These are phyloP conservation scores for Tuber microsphaerosporum DNA, from an alignment of 495 filamentous ascomycete genomes.

Conservation along the genomic window DNA sequence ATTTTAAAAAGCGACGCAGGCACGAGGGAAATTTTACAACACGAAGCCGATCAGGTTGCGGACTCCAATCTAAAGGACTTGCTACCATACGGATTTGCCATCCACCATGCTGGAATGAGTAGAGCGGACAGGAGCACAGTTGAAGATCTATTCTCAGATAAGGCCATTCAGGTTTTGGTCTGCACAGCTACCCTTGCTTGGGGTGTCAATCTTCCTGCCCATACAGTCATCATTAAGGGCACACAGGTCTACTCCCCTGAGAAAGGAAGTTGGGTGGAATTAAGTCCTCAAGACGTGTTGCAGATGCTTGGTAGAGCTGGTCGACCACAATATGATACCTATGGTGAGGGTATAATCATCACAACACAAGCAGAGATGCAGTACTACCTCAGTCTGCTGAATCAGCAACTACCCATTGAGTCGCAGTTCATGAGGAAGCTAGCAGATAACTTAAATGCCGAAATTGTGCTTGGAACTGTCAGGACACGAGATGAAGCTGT, in stretches of 20 bases:
- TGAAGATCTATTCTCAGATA: slow-evolving; percentile 86
- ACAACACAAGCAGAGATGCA: slow-evolving; percentile 90
- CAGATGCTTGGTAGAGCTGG: slow-evolving; percentile 98
- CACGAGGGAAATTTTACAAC: slow-evolving; percentile 75
- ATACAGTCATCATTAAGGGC: slow-evolving; percentile 95
- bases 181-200: slow-evolving; percentile 94
- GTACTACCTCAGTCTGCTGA: slow-evolving; percentile 92
- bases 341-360: slow-evolving; percentile 97
- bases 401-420: slow-evolving; percentile 95
- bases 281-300: slow-evolving; percentile 94
- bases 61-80: slow-evolving; percentile 91
- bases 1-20: slow-evolving; percentile 90
- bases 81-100: slow-evolving; percentile 91
- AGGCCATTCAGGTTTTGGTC: slow-evolving; percentile 86
- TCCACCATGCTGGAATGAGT: slow-evolving; percentile 96
- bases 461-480: slow-evolving; percentile 93
- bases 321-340: slow-evolving; percentile 93
- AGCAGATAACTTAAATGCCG: slow-evolving; percentile 94
- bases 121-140: slow-evolving; percentile 87
- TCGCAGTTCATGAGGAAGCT: slow-evolving; percentile 89
- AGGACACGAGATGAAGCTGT: slow-evolving; percentile 88
- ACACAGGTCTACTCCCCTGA: slow-evolving; percentile 97
- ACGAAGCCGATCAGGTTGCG: slow-evolving; percentile 73
- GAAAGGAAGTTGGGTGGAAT: slow-evolving; percentile 96
- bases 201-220: slow-evolving; percentile 91